phyloP scores from a whole-genome alignment of 139 green algal species.

The Coelastrella sp. region DNA sequence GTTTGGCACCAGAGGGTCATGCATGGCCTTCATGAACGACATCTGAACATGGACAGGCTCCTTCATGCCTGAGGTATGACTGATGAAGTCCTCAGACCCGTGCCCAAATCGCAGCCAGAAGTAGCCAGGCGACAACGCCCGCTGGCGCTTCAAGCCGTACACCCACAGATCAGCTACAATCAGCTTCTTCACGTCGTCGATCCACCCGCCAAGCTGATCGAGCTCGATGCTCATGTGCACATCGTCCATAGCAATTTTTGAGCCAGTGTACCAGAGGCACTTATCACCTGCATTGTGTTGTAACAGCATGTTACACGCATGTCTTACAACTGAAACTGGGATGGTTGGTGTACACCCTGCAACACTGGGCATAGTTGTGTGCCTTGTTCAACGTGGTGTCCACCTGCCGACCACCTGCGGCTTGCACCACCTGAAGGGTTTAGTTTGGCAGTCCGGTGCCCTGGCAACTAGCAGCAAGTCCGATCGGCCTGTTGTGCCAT shows the following conservation, averaged over 20 bases:
- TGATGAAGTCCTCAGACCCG: constrained; percentile 29
- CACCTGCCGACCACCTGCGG: too few relatives aligned
- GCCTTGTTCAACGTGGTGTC: too few relatives aligned
- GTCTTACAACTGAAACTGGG: too few relatives aligned
- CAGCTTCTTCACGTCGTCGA: constrained; percentile 28
- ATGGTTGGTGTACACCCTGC: too few relatives aligned
- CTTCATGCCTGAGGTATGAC: constrained; percentile 24
- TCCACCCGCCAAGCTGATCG: constrained; percentile 19
- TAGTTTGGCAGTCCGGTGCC: too few relatives aligned
- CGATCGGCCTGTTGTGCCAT: too few relatives aligned
- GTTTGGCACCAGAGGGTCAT: not conserved
- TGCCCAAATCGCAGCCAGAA: constrained; percentile 51
- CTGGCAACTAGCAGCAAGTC: too few relatives aligned
- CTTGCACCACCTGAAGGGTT: too few relatives aligned
- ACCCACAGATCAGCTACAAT: constrained; percentile 34
- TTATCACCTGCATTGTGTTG: not conserved
- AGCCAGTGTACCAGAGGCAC: constrained; percentile 23
- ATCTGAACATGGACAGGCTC: constrained; percentile 41
- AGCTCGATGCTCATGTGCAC: constrained; percentile 47
- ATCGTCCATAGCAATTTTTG: constrained; percentile 46
- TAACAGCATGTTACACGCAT: too few relatives aligned
- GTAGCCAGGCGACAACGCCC: constrained; percentile 37
- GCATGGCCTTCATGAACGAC: constrained; percentile 44
- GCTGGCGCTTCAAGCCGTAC: not conserved
- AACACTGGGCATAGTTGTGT: too few relatives aligned